Percentiles rank a stretch among this genome's conserved stretches.
Evolutionary conservation across 2,329 filamentous ascomycete species (phyloP).

Genomic region (Exophiala dermatitidis): DNA sequence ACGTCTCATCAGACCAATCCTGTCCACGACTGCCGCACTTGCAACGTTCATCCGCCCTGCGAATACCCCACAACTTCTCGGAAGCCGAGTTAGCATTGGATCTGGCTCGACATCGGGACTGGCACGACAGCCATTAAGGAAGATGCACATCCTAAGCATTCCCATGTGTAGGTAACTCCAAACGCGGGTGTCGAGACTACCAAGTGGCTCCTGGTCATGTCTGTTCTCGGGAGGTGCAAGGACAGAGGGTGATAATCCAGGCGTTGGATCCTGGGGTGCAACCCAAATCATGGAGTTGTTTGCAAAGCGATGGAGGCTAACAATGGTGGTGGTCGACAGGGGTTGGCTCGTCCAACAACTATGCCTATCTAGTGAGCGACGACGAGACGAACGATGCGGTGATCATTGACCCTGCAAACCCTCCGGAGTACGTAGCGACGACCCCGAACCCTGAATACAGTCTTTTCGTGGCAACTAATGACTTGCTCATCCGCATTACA

Average conservation of each 20-base stretch:
- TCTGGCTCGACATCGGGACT: background rate
- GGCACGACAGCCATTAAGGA: constrained; percentile 14
- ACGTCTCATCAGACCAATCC: constrained; percentile 17
- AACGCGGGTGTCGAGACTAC: background rate
- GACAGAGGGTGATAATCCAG: background rate
- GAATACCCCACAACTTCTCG: constrained; percentile 16
- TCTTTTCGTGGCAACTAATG: background rate
- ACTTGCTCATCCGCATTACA: background rate
- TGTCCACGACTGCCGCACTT: constrained; percentile 16
- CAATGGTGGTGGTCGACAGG: constrained; percentile 21
- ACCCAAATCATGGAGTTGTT: background rate
- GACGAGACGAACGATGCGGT: constrained; percentile 45
- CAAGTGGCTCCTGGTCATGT: too few species aligned
- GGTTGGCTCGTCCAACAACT: constrained; percentile 41
- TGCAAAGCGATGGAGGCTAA: constrained; percentile 30
- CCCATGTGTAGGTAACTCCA: constrained; percentile 43
- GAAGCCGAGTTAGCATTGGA: background rate
- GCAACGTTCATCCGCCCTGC: constrained; percentile 16
- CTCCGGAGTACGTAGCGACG: constrained; percentile 39
- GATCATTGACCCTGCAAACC: constrained; percentile 47
- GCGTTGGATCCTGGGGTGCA: too few species aligned
- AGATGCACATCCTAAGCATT: constrained; percentile 48
- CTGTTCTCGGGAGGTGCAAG: background rate
- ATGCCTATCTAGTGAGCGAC: constrained; percentile 47
- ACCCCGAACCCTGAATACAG: background rate